Conservation (phyloP, 768 basidiomycete genomes). For the Fomitopsis serialis region DNA sequence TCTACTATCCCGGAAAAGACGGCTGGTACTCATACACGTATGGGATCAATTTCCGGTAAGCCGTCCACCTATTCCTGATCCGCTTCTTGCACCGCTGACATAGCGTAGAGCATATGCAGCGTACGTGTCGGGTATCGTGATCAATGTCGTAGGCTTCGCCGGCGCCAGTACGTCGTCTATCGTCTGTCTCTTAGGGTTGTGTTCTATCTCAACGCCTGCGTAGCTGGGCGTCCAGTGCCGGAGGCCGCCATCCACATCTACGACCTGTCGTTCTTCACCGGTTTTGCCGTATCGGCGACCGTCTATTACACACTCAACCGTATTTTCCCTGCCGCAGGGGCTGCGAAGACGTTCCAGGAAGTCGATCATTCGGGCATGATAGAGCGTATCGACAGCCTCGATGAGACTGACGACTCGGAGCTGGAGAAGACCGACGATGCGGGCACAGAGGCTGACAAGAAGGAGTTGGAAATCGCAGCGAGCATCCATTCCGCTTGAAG, state of each 20-base stretch:
- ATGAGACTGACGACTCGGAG: too few relatives aligned
- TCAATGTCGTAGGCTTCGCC: constrained; percentile 80
- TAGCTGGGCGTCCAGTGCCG: constrained; percentile 57
- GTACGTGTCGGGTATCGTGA: constrained; percentile 69
- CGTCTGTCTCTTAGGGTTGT: not conserved
- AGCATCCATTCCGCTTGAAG: too few relatives aligned
- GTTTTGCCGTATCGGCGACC: constrained; percentile 63
- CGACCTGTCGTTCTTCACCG: constrained; percentile 80
- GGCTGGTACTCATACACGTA: constrained; percentile 76
- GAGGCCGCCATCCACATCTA: constrained; percentile 67
- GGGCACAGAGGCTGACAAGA: too few relatives aligned
- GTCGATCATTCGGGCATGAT: constrained; percentile 40
- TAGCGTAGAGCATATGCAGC: constrained; percentile 51
- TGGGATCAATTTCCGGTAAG: constrained; percentile 66
- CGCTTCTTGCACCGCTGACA: not conserved
- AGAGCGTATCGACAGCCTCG: not conserved
- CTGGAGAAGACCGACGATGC: too few relatives aligned
- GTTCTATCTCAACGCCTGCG: not conserved
- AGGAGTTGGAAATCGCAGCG: too few relatives aligned
- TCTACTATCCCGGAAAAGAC: constrained; percentile 51
- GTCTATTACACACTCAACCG: constrained; percentile 57
- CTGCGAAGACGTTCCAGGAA: constrained; percentile 44
- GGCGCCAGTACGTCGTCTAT: constrained; percentile 51
- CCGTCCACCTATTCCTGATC: not conserved
- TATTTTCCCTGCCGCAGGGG: constrained; percentile 56